Base-by-base conservation (phyloP, 2,329 filamentous ascomycete species). In the Botrytis fabae region DNA sequence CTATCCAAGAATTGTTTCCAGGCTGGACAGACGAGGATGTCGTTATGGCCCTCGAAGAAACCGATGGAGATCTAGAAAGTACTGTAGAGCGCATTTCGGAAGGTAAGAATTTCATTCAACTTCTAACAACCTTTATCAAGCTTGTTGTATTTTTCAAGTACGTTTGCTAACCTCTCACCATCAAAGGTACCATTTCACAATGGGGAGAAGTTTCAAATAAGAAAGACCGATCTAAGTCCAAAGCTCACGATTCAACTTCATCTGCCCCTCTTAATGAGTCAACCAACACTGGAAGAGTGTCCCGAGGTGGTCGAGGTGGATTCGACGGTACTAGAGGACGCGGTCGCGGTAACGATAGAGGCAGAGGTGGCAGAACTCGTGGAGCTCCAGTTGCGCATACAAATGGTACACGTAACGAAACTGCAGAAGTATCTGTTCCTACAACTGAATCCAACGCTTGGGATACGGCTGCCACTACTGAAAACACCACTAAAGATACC, bases 1-100 rank as follows among this genome's bases (percentile, higher is more conserved):
- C 91, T 80, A 90, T 99, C 82, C 94, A 93, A 85, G 95, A 97
- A 83, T 91, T 98, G 85, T 98, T 97, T 85, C 90, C 93, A 74
- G 92, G 94, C 83, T 98, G 95, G 96, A 95, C 94, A 79, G 93
- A 97, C 81, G 93, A 95, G 83, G 95, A 98, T 83, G 90, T 98
- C 76, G 90, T 98, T 76, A 96, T 96, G 82, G 95, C 95, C 75
- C 87, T 99, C 74, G 90, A 97, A 83, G 96, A 99, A 86, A 92
- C 91, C 73, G 89, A 93, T 79, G 93, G 93, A 79, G 92, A 96
- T 83, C 86, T 94, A 80, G 88, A 92, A 78, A 84, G 89, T 79
- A 90, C 92, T 77, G 92, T 93, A 81, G 90, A 92, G 80, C 90
- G 91, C 83, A 95, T 96, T 82, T 90, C 91, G 79, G 91, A 95